Base-by-base conservation (phyloP, 78 protist species). In the Polysphondylium violaceum region DNA sequence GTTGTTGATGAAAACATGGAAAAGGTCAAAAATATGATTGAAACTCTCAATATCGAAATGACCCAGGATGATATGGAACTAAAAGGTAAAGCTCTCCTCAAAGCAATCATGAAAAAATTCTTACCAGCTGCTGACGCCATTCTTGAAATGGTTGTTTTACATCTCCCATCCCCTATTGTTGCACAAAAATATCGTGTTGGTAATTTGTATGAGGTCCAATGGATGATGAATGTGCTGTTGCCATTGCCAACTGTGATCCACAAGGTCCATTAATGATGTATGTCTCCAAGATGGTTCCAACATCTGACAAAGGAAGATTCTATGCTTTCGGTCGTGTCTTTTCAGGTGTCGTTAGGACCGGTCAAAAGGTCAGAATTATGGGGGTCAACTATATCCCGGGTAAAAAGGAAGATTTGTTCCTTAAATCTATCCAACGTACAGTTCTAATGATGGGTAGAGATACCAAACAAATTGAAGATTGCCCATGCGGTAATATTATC, bases 291-390 rank as follows among this genome's bases (percentile, higher is more conserved):
- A 98, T 99, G 99, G 98, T 99, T 36, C 99, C 99, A 64, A 92
- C 99, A 33, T 40, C 93, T 36, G 99, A 98, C 94, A 97, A 95
- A 87, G 98, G 99, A 38, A 97, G 99, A 73, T 99, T 99, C 99
- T 96, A 87, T 94, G 99, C 99, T 51, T 98, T 99, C 96, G 99
- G 99, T 71, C 99, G 99, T 94, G 99, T 99, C 65, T 99, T 98
- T 97, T 93, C 99, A 2, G 99, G 99, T 29, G 90, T 88, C 40
- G 85, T 97, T 74, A 47, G 89, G 74, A 96, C 99, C 33, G 99
- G 99, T 44, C 89, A 61, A 74, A 97, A 98, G 96, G 98, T 97
- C 86, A 87, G 99, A 69, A 98, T 99, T 90, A 86, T 95, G 98
- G 99, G 99, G 31, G 96, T 96, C 55, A 96, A 99, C 98, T 99